These are phyloP conservation scores for Penicillium sp. DNA, from an alignment of 2,329 filamentous ascomycete species.

Conservation along the genomic window DNA sequence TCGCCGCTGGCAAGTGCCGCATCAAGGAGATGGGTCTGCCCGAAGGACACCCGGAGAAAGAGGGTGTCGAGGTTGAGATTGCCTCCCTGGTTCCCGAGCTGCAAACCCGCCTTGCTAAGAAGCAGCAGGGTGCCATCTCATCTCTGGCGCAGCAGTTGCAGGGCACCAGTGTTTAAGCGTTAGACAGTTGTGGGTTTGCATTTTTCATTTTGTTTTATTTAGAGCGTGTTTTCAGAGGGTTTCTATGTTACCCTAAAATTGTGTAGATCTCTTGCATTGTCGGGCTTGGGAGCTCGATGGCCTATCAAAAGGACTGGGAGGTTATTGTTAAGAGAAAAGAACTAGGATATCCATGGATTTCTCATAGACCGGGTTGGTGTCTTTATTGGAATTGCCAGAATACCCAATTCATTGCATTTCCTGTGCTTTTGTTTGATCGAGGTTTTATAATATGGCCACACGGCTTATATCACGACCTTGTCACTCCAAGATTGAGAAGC, in stretches of 20 bases:
- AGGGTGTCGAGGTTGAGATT: constrained; percentile 66
- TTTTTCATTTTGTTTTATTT: constrained; percentile 4
- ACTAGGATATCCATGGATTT: not conserved
- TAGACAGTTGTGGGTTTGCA: constrained; percentile 12
- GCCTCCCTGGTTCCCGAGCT: constrained; percentile 22
- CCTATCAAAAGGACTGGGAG: constrained; percentile 1
- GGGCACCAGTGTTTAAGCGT: constrained; percentile 15
- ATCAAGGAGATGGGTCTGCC: constrained; percentile 76
- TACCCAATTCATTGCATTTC: constrained; percentile 11
- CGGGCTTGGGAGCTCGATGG: constrained; percentile 2
- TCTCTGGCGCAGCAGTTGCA: constrained; percentile 21
- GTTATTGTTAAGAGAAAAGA: not conserved
- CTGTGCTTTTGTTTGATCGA: not conserved
- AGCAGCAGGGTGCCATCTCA: constrained; percentile 13
- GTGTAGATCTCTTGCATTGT: constrained; percentile 9
- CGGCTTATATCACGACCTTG: not conserved
- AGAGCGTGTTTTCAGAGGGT: constrained; percentile 6
- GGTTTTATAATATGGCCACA: not conserved
- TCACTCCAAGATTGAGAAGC: too few relatives aligned
- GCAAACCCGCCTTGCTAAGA: constrained; percentile 19
- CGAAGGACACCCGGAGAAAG: constrained; percentile 81
- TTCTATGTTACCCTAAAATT: constrained; percentile 5
- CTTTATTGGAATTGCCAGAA: constrained; percentile 5
- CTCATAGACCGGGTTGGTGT: not conserved
- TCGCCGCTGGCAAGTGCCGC: constrained; percentile 72